Evolutionary conservation across 2,329 filamentous ascomycete species (phyloP).

Genomic region (Tolypocladium endophyticum): DNA sequence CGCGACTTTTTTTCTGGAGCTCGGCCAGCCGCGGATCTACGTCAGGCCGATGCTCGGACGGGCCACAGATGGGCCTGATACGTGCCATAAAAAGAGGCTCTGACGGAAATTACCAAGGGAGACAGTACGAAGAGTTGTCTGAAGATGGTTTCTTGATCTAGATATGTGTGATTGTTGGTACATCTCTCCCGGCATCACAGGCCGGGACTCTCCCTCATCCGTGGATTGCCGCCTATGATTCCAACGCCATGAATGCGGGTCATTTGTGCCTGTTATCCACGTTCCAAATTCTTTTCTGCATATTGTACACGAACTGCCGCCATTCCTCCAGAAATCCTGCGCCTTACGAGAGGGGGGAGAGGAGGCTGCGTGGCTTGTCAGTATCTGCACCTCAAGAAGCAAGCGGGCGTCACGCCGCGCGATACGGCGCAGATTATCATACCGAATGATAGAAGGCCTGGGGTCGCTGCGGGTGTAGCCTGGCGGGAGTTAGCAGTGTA

Average conservation of each 20-base stretch:
- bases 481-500: conserved; percentile 22
- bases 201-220: background rate
- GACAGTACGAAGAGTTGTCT: background rate
- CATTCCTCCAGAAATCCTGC: background rate
- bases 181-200: background rate
- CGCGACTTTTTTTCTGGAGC: conserved; percentile 1
- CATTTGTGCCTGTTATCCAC: conserved; percentile 1
- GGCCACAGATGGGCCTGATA: background rate
- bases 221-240: conserved; percentile 1
- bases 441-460: conserved; percentile 61
- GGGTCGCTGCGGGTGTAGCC: conserved; percentile 93
- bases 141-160: background rate
- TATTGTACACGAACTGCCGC: background rate
- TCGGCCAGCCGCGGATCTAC: conserved; percentile 1
- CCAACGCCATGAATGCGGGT: conserved; percentile 16
- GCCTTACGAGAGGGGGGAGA: conserved; percentile 53
- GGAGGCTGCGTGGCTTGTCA: conserved; percentile 34
- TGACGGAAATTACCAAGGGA: no score
- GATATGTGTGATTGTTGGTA: background rate
- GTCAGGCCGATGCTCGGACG: background rate
- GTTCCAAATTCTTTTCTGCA: background rate
- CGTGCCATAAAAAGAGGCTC: background rate
- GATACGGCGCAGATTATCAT: conserved; percentile 11
- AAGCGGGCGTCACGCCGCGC: background rate
- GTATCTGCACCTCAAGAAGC: background rate